Conservation (phyloP, 768 basidiomycete species). For the Lyophyllum decastes region DNA sequence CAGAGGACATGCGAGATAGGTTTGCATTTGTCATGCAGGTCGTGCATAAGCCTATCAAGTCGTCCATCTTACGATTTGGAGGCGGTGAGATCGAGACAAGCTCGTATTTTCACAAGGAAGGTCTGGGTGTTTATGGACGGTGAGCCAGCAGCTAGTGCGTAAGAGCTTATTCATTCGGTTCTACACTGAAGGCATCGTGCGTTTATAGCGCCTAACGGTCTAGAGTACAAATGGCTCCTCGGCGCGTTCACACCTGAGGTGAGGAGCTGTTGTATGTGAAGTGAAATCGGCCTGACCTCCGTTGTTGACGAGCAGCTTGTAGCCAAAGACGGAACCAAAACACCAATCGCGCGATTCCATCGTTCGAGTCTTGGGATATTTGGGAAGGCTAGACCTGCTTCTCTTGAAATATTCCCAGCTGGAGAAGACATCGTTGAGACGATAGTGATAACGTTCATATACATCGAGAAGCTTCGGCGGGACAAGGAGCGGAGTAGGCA, state of each 20-base stretch:
- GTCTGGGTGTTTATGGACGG: slow-evolving; percentile 16
- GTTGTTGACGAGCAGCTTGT: slow-evolving; percentile 1
- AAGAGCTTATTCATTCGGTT: not conserved
- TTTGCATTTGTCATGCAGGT: slow-evolving; percentile 27
- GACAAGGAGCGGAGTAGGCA: slow-evolving; percentile 17
- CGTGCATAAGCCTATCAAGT: too few relatives aligned
- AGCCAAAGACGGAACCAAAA: slow-evolving; percentile 6
- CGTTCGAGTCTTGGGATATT: slow-evolving; percentile 13
- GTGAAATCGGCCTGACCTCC: not conserved
- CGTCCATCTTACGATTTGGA: slow-evolving; percentile 30
- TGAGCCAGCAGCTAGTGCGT: slow-evolving; percentile 12
- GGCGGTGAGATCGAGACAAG: slow-evolving; percentile 24
- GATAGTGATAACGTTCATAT: slow-evolving; percentile 31
- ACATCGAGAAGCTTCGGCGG: slow-evolving; percentile 26
- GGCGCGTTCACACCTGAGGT: slow-evolving; percentile 6
- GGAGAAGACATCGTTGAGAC: slow-evolving; percentile 26
- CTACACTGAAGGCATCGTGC: slow-evolving; percentile 14
- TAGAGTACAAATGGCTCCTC: slow-evolving; percentile 23
- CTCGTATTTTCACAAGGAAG: slow-evolving; percentile 25
- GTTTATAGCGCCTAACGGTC: slow-evolving; percentile 21
- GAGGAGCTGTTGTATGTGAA: not conserved
- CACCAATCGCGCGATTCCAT: slow-evolving; percentile 17
- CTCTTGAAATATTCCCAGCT: slow-evolving; percentile 18
- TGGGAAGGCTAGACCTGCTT: slow-evolving; percentile 12
- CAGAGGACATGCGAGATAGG: too few relatives aligned